Base-by-base conservation (phyloP, 2,329 filamentous ascomycete species). In the Juglanconis sp. region DNA sequence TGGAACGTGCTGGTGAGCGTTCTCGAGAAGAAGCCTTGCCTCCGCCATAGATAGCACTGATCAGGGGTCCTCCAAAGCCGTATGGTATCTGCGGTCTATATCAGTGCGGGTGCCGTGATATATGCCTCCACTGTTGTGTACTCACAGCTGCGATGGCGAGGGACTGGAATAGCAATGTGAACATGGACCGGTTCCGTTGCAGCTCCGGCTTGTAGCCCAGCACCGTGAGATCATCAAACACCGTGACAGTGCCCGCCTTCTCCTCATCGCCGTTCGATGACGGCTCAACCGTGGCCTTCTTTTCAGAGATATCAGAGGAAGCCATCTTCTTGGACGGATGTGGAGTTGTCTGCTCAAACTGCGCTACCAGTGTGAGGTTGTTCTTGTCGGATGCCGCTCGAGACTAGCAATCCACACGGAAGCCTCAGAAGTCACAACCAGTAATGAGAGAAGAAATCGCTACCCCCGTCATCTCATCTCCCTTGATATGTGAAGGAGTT, bases 151-250 rank as follows among this genome's bases (percentile, higher is more conserved):
- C 83, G 35, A 87, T 86, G 30, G 84, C 83, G 7, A 87, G 73
- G 0, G 81, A 81, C 69, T 87, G 84, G 68, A 87, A 87, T 11
- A 87, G 74, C 1, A 88, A 73, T 0, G 83, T 86, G 63, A 81
- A 76, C 66, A 87, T 78, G 0, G 84, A 86, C 36, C 85, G 78
- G 63, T 87, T 87, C 30, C 83, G 79, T 24, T 70, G 73, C 17
- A 88, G 73, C 66, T 85, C 82, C 4, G 81, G 78, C 59, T 77
- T 81, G 71, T 88, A 88, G 34, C 85, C 83, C 30, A 87, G 73
- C 17, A 70, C 59, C 24, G 68, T 72, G 53, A 76, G 65, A 53
- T 69, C 67, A 24, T 73, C 68, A 9, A 68, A 64, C 59, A 74
- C 72, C 13, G 61, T 57, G 46, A 60, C 57, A 2, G 61, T 63